Evolutionary conservation across 306 rosid species (phyloP).

Genomic region (Citrullus colocynthis): DNA sequence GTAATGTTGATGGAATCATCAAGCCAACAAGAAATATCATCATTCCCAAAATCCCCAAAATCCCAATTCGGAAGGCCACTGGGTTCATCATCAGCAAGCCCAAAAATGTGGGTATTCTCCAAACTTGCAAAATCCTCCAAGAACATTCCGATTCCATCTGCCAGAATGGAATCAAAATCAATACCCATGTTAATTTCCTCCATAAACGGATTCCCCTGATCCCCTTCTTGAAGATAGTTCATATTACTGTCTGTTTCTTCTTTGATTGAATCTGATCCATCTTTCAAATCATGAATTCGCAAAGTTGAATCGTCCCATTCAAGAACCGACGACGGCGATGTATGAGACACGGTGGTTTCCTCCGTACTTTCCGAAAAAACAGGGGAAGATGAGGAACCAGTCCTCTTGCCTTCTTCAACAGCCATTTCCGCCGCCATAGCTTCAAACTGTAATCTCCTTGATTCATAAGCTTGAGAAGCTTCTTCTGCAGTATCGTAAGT

Average conservation of each 20-base stretch:
- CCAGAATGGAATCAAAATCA: slow-evolving; percentile 21
- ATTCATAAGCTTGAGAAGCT: slow-evolving; percentile 54
- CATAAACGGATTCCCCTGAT: slow-evolving; percentile 6
- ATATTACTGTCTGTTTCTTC: slow-evolving; percentile 19
- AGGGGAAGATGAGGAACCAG: neutral
- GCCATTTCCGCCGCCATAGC: slow-evolving; percentile 20
- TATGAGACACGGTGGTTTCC: slow-evolving; percentile 20
- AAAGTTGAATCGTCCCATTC: slow-evolving; percentile 39
- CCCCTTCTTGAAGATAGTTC: slow-evolving; percentile 16
- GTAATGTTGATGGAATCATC: slow-evolving; percentile 48
- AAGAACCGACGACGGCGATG: slow-evolving; percentile 51
- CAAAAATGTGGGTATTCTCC: slow-evolving; percentile 21
- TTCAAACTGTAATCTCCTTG: slow-evolving; percentile 37
- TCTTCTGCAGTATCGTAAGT: slow-evolving; percentile 68
- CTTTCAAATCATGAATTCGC: slow-evolving; percentile 9
- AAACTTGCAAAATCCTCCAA: slow-evolving; percentile 25
- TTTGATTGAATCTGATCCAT: slow-evolving; percentile 5
- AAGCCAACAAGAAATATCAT: slow-evolving; percentile 57
- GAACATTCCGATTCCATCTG: slow-evolving; percentile 22
- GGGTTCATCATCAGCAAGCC: slow-evolving; percentile 28
- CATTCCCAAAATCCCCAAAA: slow-evolving; percentile 45
- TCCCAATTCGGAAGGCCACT: slow-evolving; percentile 64
- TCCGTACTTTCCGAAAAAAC: slow-evolving; percentile 20
- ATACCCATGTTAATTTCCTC: slow-evolving; percentile 11
- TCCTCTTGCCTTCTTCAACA: neutral